Conservation (phyloP, 176 grass and related monocot species). For the Melocanna baccifera region DNA sequence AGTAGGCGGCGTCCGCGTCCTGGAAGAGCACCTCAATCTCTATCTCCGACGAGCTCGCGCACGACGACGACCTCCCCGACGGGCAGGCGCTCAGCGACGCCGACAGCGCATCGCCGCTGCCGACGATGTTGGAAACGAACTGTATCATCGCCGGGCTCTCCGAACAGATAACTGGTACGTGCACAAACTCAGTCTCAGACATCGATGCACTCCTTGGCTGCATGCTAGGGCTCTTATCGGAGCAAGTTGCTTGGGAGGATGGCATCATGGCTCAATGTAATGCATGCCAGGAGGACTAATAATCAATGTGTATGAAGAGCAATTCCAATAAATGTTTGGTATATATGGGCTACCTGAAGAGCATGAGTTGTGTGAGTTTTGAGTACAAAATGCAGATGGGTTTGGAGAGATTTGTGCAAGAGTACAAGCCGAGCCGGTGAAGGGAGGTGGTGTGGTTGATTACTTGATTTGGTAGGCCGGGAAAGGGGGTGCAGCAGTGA, state of each 20-base stretch:
- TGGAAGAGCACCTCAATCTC: conserved; percentile 36
- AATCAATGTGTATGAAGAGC: background rate
- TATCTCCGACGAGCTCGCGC: conserved; percentile 7
- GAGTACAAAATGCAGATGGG: background rate
- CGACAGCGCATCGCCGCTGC: background rate
- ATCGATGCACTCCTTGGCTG: background rate
- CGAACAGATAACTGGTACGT: background rate
- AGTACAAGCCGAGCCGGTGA: conserved; percentile 7
- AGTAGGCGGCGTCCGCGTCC: background rate
- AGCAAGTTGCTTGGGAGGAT: background rate
- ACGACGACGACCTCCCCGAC: background rate
- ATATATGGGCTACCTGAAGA: background rate
- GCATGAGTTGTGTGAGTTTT: background rate
- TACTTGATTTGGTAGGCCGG: background rate
- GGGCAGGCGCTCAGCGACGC: conserved; percentile 26
- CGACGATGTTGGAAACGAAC: conserved; percentile 13
- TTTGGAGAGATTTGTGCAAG: background rate
- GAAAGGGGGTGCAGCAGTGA: background rate
- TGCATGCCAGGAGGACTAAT: background rate
- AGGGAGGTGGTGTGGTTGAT: conserved; percentile 9
- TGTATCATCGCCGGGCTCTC: background rate
- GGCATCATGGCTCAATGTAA: background rate
- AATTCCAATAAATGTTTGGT: background rate
- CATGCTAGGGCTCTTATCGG: background rate
- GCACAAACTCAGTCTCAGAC: background rate